These are phyloP conservation scores for Pisolithus marmoratus DNA, from an alignment of 768 basidiomycete genomes.

Conservation along the genomic window DNA sequence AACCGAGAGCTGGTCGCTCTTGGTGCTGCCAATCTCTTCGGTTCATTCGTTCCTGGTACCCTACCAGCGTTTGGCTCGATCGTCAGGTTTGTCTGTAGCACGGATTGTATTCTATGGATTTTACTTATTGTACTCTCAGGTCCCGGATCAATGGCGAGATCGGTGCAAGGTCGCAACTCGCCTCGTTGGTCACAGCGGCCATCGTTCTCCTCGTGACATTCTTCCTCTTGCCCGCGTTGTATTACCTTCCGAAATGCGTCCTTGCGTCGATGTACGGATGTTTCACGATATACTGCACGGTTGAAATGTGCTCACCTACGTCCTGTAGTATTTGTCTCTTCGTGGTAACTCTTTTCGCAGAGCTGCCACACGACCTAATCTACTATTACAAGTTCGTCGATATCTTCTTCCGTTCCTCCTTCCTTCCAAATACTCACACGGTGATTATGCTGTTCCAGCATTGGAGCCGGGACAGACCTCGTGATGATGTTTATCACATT, in stretches of 20 bases:
- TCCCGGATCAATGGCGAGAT: slow-evolving; percentile 88
- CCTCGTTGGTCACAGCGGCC: slow-evolving; percentile 68
- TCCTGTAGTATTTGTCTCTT: slow-evolving; percentile 71
- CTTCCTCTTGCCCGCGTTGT: slow-evolving; percentile 82
- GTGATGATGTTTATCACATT: slow-evolving; percentile 86
- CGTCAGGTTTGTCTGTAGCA: slow-evolving; percentile 52
- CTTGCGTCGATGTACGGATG: slow-evolving; percentile 74
- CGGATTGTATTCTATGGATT: background rate
- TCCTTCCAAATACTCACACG: background rate
- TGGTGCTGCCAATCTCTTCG: slow-evolving; percentile 71
- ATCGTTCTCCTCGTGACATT: slow-evolving; percentile 81
- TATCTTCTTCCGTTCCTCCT: background rate
- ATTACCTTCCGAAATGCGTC: slow-evolving; percentile 85
- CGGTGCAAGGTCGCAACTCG: slow-evolving; percentile 87
- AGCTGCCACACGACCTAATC: slow-evolving; percentile 80
- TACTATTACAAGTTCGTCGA: slow-evolving; percentile 74
- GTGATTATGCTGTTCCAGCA: slow-evolving; percentile 30
- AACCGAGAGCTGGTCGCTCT: slow-evolving; percentile 96
- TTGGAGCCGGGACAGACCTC: slow-evolving; percentile 91
- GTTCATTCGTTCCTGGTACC: slow-evolving; percentile 80
- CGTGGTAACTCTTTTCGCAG: slow-evolving; percentile 76
- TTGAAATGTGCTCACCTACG: slow-evolving; percentile 7
- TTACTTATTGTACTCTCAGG: slow-evolving; percentile 23
- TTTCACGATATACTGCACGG: background rate
- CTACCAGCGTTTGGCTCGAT: slow-evolving; percentile 92